These are phyloP conservation scores for Gossypium turneri DNA, from an alignment of 345 rosid species.

Conservation along the genomic window DNA sequence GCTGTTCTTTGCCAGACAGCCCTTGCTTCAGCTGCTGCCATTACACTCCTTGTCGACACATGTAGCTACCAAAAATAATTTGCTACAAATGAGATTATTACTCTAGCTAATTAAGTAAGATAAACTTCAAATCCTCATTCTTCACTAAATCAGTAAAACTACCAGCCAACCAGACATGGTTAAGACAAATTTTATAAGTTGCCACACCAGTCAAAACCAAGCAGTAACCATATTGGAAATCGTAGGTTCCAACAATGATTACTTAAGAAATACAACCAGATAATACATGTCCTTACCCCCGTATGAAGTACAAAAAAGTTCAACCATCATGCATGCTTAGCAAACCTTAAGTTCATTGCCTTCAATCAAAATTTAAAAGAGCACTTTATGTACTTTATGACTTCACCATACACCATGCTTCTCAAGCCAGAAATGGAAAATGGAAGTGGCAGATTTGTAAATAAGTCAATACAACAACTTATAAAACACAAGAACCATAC, in stretches of 20 bases:
- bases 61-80: conserved; percentile 22
- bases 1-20: conserved; percentile 87
- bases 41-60: conserved; percentile 38
- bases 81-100: background rate
- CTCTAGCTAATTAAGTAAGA: background rate
- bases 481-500: background rate
- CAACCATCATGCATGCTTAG: background rate
- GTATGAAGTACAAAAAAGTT: background rate
- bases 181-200: background rate
- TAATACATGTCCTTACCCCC: background rate
- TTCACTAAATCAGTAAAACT: background rate
- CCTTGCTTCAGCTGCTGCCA: conserved; percentile 96
- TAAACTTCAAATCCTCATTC: background rate
- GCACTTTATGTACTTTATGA: background rate
- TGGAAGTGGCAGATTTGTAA: background rate
- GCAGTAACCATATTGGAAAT: background rate
- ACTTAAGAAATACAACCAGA: background rate
- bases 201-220: background rate
- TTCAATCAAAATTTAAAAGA: background rate
- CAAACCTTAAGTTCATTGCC: background rate
- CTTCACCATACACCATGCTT: background rate
- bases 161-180: background rate
- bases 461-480: background rate
- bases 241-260: background rate
- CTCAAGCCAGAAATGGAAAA: background rate